These are phyloP conservation scores for Coccomyxa subellipsoidea DNA, from an alignment of 163 green algal genomes.

Conservation along the genomic window DNA sequence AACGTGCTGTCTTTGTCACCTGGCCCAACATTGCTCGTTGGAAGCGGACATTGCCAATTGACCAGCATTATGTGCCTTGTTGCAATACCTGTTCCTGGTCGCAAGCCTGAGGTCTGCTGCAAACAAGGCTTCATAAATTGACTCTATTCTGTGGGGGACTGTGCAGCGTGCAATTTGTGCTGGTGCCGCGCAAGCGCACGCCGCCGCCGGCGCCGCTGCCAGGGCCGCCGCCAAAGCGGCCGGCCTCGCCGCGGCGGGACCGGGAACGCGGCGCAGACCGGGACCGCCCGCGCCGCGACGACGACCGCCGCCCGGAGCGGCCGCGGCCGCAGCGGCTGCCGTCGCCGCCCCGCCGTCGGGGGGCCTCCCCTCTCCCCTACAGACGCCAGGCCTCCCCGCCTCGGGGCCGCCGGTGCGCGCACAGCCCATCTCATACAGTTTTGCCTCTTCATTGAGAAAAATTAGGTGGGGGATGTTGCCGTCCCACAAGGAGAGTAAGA, in stretches of 20 bases:
- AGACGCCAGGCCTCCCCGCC: not conserved
- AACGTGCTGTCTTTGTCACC: no score
- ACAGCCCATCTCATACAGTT: not conserved
- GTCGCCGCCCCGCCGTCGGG: not conserved
- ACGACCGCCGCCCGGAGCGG: not conserved
- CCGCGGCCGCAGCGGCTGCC: conserved; percentile 1
- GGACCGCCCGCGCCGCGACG: conserved; percentile 20
- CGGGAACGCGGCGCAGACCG: conserved; percentile 4
- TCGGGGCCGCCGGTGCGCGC: not conserved
- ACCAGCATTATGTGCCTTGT: not conserved
- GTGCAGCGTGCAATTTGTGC: conserved; percentile 49
- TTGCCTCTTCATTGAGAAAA: no score
- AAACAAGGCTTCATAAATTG: no score
- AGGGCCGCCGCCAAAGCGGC: conserved; percentile 3
- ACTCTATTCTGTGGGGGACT: not conserved
- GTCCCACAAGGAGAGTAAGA: no score
- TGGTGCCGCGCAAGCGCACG: conserved; percentile 39
- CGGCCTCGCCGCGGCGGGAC: not conserved
- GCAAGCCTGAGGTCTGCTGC: no score
- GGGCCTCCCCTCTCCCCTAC: conserved; percentile 10
- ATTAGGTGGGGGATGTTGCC: no score
- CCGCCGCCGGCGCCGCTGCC: conserved; percentile 16
- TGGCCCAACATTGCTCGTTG: no score
- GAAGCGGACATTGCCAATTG: no score
- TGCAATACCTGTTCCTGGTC: not conserved